Percentiles rank a stretch among this genome's conserved stretches.
These are phyloP conservation scores for Mycena crocata DNA, from an alignment of 768 basidiomycete genomes.

Conservation along the genomic window DNA sequence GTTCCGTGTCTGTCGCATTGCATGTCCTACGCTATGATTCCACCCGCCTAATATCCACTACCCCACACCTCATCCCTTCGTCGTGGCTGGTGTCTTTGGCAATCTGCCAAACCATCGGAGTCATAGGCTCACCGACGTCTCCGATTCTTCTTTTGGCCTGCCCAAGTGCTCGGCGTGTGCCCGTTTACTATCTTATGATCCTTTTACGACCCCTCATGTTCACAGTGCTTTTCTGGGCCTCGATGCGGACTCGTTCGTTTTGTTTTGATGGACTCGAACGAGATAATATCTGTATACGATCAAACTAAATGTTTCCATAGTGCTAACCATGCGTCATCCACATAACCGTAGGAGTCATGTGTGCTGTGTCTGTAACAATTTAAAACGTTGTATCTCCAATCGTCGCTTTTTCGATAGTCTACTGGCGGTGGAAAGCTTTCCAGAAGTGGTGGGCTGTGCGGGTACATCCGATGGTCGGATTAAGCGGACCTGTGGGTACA, in stretches of 20 bases:
- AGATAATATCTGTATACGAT: constrained; percentile 19
- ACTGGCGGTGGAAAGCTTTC: neutral
- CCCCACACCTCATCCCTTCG: neutral
- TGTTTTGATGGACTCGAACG: constrained; percentile 6
- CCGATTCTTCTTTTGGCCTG: constrained; percentile 17
- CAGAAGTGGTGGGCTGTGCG: neutral
- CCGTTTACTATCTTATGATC: constrained; percentile 21
- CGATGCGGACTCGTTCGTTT: constrained; percentile 11
- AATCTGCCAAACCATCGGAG: constrained; percentile 25
- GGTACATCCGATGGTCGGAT: neutral
- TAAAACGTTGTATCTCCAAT: too few relatives aligned
- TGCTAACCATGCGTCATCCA: neutral
- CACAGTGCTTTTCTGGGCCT: constrained; percentile 1
- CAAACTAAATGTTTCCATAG: constrained; percentile 22
- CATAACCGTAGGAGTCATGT: too few relatives aligned
- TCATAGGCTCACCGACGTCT: constrained; percentile 22
- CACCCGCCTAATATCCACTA: constrained; percentile 11
- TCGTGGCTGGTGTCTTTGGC: constrained; percentile 16
- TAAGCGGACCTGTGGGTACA: neutral
- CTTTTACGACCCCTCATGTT: constrained; percentile 20
- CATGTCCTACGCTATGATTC: neutral
- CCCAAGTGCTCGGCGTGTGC: constrained; percentile 34
- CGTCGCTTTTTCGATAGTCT: too few relatives aligned
- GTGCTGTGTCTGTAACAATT: too few relatives aligned
- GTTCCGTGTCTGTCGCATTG: constrained; percentile 13